Conservation (phyloP, 2,329 filamentous ascomycete species). For the Ceratocystis cubensis region DNA sequence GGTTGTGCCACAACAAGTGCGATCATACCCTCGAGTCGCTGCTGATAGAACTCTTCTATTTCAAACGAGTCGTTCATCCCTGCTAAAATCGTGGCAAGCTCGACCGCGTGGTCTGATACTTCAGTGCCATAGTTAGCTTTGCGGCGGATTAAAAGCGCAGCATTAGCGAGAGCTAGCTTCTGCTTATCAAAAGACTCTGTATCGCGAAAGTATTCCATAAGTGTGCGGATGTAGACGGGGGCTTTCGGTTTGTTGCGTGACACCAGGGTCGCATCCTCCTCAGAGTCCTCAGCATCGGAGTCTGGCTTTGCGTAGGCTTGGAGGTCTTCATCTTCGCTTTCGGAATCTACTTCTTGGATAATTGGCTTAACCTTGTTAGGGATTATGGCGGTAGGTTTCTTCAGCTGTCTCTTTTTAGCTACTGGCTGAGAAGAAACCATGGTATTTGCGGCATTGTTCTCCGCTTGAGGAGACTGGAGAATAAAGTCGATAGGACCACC, state of each 20-base stretch:
- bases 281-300: constrained; percentile 79
- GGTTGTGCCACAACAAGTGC: constrained; percentile 68
- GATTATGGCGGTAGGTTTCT: constrained; percentile 26
- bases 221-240: constrained; percentile 81
- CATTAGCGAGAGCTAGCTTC: constrained; percentile 63
- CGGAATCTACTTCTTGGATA: constrained; percentile 53
- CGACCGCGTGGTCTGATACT: constrained; percentile 69
- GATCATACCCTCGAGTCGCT: constrained; percentile 68
- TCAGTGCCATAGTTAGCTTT: constrained; percentile 84
- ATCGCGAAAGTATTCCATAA: constrained; percentile 67
- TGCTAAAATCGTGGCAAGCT: constrained; percentile 63
- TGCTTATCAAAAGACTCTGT: constrained; percentile 76
- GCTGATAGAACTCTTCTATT: constrained; percentile 61
- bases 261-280: constrained; percentile 81
- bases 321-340: constrained; percentile 54
- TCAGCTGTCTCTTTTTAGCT: constrained; percentile 24
- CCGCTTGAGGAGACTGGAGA: constrained; percentile 23
- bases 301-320: constrained; percentile 73
- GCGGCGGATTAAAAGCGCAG: constrained; percentile 67
- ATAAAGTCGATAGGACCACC: constrained; percentile 47
- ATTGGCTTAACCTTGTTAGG: constrained; percentile 34
- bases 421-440: constrained; percentile 14
- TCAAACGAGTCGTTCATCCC: constrained; percentile 79
- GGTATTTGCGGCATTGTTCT: constrained; percentile 20
- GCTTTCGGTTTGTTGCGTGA: constrained; percentile 69